These are phyloP conservation scores for Trifolium pratense DNA, from an alignment of 306 rosid species.

Conservation along the genomic window DNA sequence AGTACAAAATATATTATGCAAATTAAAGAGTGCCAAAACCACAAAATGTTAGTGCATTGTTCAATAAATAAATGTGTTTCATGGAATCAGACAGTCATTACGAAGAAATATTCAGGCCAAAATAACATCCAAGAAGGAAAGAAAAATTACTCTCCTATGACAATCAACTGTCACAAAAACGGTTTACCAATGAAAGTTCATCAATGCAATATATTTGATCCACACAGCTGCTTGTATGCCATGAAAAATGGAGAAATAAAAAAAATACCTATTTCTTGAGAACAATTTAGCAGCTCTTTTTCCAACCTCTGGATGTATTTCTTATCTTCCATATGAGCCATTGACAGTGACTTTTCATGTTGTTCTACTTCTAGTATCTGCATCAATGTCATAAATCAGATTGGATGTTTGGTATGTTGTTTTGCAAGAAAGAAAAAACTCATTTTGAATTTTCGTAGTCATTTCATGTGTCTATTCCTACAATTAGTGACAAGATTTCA, in stretches of 20 bases:
- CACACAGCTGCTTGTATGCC: slow-evolving; percentile 6
- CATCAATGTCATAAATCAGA: slow-evolving; percentile 46
- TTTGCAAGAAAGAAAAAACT: neutral
- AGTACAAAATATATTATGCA: slow-evolving; percentile 41
- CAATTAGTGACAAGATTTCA: slow-evolving; percentile 5
- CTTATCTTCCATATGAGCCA: slow-evolving; percentile 63
- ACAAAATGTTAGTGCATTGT: slow-evolving; percentile 2
- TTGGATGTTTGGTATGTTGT: neutral
- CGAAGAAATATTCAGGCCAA: slow-evolving; percentile 20
- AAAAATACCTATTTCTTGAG: slow-evolving; percentile 80
- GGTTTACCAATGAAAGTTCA: slow-evolving; percentile 33
- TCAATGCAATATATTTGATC: slow-evolving; percentile 21
- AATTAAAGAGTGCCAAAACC: slow-evolving; percentile 27
- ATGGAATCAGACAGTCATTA: neutral
- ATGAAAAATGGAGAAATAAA: neutral
- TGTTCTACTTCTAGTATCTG: slow-evolving; percentile 58
- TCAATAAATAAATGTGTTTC: slow-evolving; percentile 31
- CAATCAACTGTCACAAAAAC: slow-evolving; percentile 15
- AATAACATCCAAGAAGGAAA: slow-evolving; percentile 16
- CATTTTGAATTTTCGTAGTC: neutral
- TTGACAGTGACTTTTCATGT: slow-evolving; percentile 60
- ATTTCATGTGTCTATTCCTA: slow-evolving; percentile 12
- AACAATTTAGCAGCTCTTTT: slow-evolving; percentile 78
- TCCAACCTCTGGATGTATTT: slow-evolving; percentile 63
- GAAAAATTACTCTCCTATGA: neutral